Percentiles rank a stretch among this genome's conserved stretches.
phyloP scores from a whole-genome alignment of 2,329 filamentous ascomycete species.

The Trichophyton schoenleinii region DNA sequence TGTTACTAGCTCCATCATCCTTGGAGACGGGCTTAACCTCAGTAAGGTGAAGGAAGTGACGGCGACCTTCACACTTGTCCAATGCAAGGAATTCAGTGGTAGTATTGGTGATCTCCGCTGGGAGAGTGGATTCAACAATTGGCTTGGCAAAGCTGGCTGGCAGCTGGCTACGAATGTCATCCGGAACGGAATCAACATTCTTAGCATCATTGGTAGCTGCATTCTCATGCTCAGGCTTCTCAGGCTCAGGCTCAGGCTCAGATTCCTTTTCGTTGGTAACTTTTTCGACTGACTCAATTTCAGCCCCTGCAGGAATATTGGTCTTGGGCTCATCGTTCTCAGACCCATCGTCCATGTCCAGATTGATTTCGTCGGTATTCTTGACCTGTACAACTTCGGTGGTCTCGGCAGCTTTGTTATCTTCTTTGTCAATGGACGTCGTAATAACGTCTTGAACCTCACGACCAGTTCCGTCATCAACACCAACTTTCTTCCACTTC shows the following conservation, averaged over 20 bases:
- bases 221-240: neutral
- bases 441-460: constrained; percentile 17
- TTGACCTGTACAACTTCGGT: constrained; percentile 20
- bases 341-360: neutral
- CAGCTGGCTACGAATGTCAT: constrained; percentile 58
- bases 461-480: constrained; percentile 18
- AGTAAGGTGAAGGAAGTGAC: constrained; percentile 65
- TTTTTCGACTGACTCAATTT: neutral
- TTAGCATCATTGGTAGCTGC: constrained; percentile 13
- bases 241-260: neutral
- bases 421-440: constrained; percentile 12
- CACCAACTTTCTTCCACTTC: constrained; percentile 30
- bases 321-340: constrained; percentile 13
- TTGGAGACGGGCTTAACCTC: constrained; percentile 43
- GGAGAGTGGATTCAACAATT: constrained; percentile 50
- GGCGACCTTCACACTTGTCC: constrained; percentile 67
- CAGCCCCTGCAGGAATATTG: neutral
- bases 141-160: constrained; percentile 57
- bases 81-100: constrained; percentile 74
- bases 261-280: constrained; percentile 15
- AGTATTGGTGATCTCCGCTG: constrained; percentile 61
- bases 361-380: constrained; percentile 42
- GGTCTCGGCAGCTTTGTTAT: neutral
- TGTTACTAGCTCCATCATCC: constrained; percentile 10
- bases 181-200: constrained; percentile 36